Percentiles rank a stretch among this genome's conserved stretches.
Conservation (phyloP, 1,139 yeast genomes). For the Candida tropicalis region DNA sequence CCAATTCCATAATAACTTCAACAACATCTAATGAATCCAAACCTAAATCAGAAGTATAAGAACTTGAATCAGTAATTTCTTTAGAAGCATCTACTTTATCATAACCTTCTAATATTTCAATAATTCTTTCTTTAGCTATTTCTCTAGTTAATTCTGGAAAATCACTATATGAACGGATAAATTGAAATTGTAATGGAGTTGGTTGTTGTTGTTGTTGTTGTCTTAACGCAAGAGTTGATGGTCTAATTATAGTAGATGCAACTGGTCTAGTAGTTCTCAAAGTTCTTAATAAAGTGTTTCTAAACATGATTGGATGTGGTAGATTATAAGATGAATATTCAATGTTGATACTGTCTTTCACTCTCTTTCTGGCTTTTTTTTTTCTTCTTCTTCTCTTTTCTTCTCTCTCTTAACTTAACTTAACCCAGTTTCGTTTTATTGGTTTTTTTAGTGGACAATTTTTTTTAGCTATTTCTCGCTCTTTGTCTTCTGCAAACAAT, state of each 20-base stretch:
- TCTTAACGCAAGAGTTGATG: slow-evolving; percentile 7
- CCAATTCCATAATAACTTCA: slow-evolving; percentile 88
- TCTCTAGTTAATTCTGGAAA: slow-evolving; percentile 71
- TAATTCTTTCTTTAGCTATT: slow-evolving; percentile 71
- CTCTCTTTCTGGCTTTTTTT: slow-evolving; percentile 2
- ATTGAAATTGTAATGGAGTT: slow-evolving; percentile 9
- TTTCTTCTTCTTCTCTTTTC: background rate
- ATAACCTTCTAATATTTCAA: slow-evolving; percentile 78
- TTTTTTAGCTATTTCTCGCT: background rate
- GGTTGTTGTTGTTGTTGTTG: background rate
- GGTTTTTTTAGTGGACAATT: slow-evolving; percentile 9
- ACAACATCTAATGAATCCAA: slow-evolving; percentile 87
- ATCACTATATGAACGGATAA: slow-evolving; percentile 56
- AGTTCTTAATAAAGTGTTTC: slow-evolving; percentile 31
- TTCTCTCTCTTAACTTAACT: background rate
- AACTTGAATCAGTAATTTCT: slow-evolving; percentile 58
- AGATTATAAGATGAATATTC: background rate
- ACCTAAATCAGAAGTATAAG: slow-evolving; percentile 76
- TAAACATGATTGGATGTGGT: slow-evolving; percentile 28
- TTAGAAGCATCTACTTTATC: slow-evolving; percentile 61
- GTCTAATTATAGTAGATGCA: slow-evolving; percentile 6
- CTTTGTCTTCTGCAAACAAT: background rate
- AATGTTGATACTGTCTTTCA: background rate
- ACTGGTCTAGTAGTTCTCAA: slow-evolving; percentile 22
- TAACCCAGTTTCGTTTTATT: too few species aligned